Base-by-base conservation (phyloP, 2,329 filamentous ascomycete species). In the Zasmidium cellare region DNA sequence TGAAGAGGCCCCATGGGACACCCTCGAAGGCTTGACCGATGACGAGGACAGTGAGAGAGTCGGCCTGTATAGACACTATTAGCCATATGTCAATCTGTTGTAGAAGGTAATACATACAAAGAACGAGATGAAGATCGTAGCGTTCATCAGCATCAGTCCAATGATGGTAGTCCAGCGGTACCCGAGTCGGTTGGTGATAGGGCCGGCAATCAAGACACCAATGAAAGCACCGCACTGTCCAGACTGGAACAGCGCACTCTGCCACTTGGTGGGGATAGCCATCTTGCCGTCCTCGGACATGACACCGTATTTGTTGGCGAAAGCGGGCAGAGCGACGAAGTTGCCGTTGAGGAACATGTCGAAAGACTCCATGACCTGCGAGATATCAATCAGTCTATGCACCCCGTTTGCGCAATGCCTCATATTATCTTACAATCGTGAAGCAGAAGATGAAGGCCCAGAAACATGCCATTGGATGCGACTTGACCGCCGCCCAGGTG, bases 1-100 rank as follows among this genome's bases (percentile, higher is more conserved):
- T 84, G 69, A 86, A 87, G 65, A 86, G 79, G 22, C 84, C 84
- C 84, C 84, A 87, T 1, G 84, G 83, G 2, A 86, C 67, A 57
- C 84, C 84, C 69, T 84, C 82, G 51, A 86, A 76, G 51, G 83
- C 72, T 74, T 86, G 83, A 25, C 77, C 74, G 6, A 78, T 75
- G 65, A 83, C 78, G 44, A 80, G 70, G 31, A 79, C 66, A 2
- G 69, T 62, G 41, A 78, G 74, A 2, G 75, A 77, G 44, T 77
- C 58, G 48, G 75, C 79, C 65, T 67, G 51, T 19, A 16, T 9
- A 14, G 14, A 16, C 6, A 24, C 2, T 23, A 55, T 67, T 22
- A 63, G 60, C 19, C 2, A 19, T 6, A 31, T 19, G 14, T 20
- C 46, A 18, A 44, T 6, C 31, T 51, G 3, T 35, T 22, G 14